These are phyloP conservation scores for Ceratobasidium sp. DNA, from an alignment of 1,284 basidiomycete species.

Conservation along the genomic window DNA sequence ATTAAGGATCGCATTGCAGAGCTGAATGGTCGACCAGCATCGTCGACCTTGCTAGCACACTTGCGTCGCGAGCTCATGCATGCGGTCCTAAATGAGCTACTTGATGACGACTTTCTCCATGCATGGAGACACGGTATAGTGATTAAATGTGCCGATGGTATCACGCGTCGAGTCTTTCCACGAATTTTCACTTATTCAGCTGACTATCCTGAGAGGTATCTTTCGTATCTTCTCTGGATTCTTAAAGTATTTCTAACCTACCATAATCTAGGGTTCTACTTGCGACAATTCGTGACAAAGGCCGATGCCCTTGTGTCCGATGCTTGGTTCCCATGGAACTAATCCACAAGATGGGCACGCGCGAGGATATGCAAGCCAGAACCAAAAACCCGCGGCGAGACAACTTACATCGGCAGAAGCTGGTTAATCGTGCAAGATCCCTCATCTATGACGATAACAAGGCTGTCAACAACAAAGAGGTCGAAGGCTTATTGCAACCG, in stretches of 20 bases:
- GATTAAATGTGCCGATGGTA: constrained; percentile 50
- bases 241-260: background rate
- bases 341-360: constrained; percentile 31
- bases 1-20: background rate
- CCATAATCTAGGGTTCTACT: constrained; percentile 24
- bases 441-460: constrained; percentile 25
- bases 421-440: too few species aligned
- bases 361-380: constrained; percentile 42
- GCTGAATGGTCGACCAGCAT: background rate
- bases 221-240: background rate
- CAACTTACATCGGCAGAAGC: too few species aligned
- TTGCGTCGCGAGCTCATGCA: constrained; percentile 51
- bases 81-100: constrained; percentile 48
- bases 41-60: constrained; percentile 46
- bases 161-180: constrained; percentile 48
- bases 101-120: constrained; percentile 47
- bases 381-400: constrained; percentile 2
- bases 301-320: constrained; percentile 42
- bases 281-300: constrained; percentile 42
- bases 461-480: constrained; percentile 5
- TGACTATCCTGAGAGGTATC: constrained; percentile 54
- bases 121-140: constrained; percentile 50
- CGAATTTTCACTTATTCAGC: constrained; percentile 52
- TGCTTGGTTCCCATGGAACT: constrained; percentile 20
- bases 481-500: constrained; percentile 31